These are phyloP conservation scores for Penicillium odoratum DNA, from an alignment of 495 filamentous ascomycete species.

Conservation along the genomic window DNA sequence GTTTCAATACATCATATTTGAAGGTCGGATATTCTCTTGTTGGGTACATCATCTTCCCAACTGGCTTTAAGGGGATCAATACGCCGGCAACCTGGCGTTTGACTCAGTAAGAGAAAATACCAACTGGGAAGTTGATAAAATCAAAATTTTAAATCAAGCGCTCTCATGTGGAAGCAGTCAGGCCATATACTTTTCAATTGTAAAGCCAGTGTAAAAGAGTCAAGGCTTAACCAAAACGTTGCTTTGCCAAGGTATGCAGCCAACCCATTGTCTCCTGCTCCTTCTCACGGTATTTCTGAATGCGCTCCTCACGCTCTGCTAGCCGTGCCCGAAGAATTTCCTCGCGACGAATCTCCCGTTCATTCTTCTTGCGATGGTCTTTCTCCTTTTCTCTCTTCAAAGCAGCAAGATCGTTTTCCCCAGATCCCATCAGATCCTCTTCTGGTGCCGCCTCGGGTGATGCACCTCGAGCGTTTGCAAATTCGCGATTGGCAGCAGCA, in stretches of 20 bases:
- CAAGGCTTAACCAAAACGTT: slow-evolving; percentile 38
- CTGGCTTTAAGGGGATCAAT: no score
- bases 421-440: slow-evolving; percentile 44
- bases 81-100: no score
- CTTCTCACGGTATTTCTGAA: slow-evolving; percentile 45
- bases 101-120: no score
- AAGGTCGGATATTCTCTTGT: no score
- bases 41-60: no score
- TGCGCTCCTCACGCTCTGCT: slow-evolving; percentile 45
- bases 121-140: no score
- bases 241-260: slow-evolving; percentile 46
- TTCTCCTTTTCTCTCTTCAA: slow-evolving; percentile 43
- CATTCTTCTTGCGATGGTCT: slow-evolving; percentile 46
- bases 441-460: slow-evolving; percentile 46
- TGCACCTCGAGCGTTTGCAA: slow-evolving; percentile 45
- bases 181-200: background rate
- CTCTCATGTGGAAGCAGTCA: background rate
- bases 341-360: slow-evolving; percentile 41
- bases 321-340: slow-evolving; percentile 42
- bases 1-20: background rate
- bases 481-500: slow-evolving; percentile 48
- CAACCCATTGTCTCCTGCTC: slow-evolving; percentile 48
- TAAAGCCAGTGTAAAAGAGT: background rate
- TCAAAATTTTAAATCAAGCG: background rate
- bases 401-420: slow-evolving; percentile 39